Evolutionary conservation across 2,329 filamentous ascomycete genomes (phyloP), one percentile per base, ranked within the genome.

Genomic region (Ceratocystis lukuohia): DNA sequence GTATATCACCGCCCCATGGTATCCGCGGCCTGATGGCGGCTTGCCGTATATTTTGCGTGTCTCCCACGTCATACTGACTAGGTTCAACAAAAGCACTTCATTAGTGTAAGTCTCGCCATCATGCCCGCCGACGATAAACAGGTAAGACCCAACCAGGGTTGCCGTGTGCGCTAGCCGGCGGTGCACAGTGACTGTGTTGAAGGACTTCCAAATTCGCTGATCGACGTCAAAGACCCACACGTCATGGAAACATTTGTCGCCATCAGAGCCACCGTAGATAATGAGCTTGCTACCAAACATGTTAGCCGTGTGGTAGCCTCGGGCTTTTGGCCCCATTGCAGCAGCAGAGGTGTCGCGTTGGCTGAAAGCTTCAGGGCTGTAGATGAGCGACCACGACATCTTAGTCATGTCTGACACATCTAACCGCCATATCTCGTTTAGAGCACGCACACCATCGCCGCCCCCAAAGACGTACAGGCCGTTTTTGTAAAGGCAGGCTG

Each of bases 31-130:
- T 71, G 79, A 82, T 0, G 85, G 85, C 10, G 82, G 80, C 69
- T 82, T 74, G 25, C 85, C 85, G 71, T 88, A 88, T 7, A 87
- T 82, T 69, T 78, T 82, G 68, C 86, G 79, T 72, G 80, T 81
- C 72, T 88, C 86, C 86, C 86, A 88, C n/a, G 84, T 81, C 86
- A 88, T 88, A 50, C 84, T 88, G 44, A 88, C 85, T 5, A 88
- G 78, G 72, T 88, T 88, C 41, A 88, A 78, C 63, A 88, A 76
- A 66, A 88, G 76, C 61, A 88, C 82, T 70, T 88, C 85, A 74
- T 86, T 86, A 66, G 80, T 84, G 75, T 88, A 88, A 72, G 88
- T 85, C 71, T 80, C 82, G 61, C 86, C 86, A 73, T 88, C 86
- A 74, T 88, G 86, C 30, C 86, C 86, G 59, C 86, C 86, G 12